Conservation (phyloP, 768 basidiomycete genomes). For the Butyriboletus loyo region DNA sequence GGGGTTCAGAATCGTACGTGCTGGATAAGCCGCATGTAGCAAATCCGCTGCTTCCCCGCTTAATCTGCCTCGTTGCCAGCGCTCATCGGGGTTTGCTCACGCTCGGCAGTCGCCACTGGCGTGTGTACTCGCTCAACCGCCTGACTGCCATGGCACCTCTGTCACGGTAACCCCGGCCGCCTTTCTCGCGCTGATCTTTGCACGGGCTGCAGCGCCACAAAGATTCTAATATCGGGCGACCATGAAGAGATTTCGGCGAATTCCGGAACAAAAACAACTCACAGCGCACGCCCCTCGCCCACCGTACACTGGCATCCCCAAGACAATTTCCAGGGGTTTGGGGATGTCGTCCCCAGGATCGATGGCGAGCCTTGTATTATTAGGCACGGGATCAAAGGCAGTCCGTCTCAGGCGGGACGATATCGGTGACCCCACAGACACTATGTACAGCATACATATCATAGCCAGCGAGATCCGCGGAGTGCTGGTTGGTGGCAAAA, state of each 20-base stretch:
- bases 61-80: constrained; percentile 6
- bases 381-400: constrained; percentile 12
- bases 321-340: constrained; percentile 3
- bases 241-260: too few species aligned
- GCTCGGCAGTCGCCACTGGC: constrained; percentile 1
- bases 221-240: too few species aligned
- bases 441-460: constrained; percentile 10
- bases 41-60: constrained; percentile 4
- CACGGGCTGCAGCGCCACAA: constrained; percentile 12
- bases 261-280: constrained; percentile 5
- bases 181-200: constrained; percentile 16
- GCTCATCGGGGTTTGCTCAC: constrained; percentile 10
- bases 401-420: constrained; percentile 1
- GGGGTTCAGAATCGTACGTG: background rate
- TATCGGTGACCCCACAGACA: constrained; percentile 6
- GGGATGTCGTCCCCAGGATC: constrained; percentile 3
- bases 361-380: too few species aligned
- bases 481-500: constrained; percentile 1
- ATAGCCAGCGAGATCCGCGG: constrained; percentile 19
- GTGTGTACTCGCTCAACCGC: background rate
- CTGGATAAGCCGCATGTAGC: background rate
- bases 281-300: background rate
- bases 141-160: constrained; percentile 2
- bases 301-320: background rate
- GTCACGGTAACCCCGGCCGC: constrained; percentile 2